Evolutionary conservation across 805 yeast species (phyloP), one percentile per base, ranked within the genome.

Genomic region (Yamadazyma akitaensis): DNA sequence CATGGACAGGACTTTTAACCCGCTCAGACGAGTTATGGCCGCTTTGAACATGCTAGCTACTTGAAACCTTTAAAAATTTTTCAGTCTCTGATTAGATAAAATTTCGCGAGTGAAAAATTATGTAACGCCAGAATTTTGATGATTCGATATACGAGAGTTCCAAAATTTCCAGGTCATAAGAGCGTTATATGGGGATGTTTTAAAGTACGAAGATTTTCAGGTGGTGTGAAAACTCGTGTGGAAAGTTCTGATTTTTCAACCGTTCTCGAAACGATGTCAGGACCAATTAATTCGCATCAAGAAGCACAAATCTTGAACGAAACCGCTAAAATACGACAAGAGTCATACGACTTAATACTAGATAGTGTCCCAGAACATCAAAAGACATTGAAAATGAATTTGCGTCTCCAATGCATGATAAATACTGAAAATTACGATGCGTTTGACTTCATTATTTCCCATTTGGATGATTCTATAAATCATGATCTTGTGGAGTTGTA

Each of bases 401-500:
- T 39, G n/a, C 12, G 35, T 13, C 28, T 44, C 16, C 43, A 38
- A 35, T 12, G 14, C 10, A 35, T 39, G 37, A 26, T 44, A 2
- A 30, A 17, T 11, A 33, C 11, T 16, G 10, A 34, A 5, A 16
- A 21, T 30, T 26, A 35, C 9, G 11, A 2, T 2, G 19, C 34
- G 2, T 24, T 30, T 5, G 33, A 17, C 16, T 49, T 45, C 37
- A 45, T 49, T 9, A 24, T 38, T 3, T 21, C 39, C n/a, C 38
- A 45, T 19, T 9, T 51, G 7, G 38, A 49, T 2, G 11, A 43
- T 17, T 36, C 40, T 9, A 32, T 51, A 12, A 37, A 42, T 21
- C 46, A 51, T 30, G 50, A 44, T 12, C 34, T 46, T 16, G 30
- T 51, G 12, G 54, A 51, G 40, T 37, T 30, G 17, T 49, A 43